phyloP scores from a whole-genome alignment of 2,329 filamentous ascomycete species.

The Periconia sp. region DNA sequence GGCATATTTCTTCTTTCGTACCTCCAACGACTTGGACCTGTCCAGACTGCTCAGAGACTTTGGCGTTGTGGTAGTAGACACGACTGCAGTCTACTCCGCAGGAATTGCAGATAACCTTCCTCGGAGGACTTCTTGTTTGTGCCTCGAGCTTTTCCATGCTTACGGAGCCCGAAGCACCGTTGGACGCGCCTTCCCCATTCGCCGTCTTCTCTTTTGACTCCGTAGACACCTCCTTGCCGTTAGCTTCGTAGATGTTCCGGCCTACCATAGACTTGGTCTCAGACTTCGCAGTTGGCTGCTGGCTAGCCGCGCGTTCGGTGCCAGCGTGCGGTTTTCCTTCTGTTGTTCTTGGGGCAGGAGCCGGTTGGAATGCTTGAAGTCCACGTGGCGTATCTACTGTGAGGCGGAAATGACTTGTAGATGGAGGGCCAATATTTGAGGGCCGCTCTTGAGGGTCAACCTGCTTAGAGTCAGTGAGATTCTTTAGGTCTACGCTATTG shows the following conservation, averaged over 20 bases:
- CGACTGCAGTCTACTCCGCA: conserved; percentile 90
- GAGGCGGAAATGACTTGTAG: conserved; percentile 96
- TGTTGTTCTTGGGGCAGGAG: conserved; percentile 70
- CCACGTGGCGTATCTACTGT: conserved; percentile 95
- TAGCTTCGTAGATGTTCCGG: conserved; percentile 93
- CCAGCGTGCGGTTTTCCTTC: conserved; percentile 66
- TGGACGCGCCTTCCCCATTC: conserved; percentile 69
- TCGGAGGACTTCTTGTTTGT: conserved; percentile 66
- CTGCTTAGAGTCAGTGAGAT: conserved; percentile 54
- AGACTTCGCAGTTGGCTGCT: conserved; percentile 71
- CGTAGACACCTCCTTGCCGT: conserved; percentile 78
- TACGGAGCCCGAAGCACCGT: conserved; percentile 66
- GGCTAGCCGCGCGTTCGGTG: conserved; percentile 74
- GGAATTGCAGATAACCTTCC: conserved; percentile 80
- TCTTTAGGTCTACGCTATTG: no score
- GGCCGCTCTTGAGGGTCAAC: conserved; percentile 95
- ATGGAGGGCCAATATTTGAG: conserved; percentile 93
- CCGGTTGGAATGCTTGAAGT: conserved; percentile 92
- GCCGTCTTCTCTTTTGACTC: conserved; percentile 68
- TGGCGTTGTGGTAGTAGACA: conserved; percentile 73
- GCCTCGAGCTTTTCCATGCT: conserved; percentile 68
- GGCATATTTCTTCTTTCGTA: conserved; percentile 85
- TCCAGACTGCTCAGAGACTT: conserved; percentile 57
- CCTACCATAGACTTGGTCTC: conserved; percentile 92
- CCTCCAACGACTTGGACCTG: conserved; percentile 61